Base-by-base conservation (phyloP, 768 basidiomycete genomes). In the Lactarius vividus region DNA sequence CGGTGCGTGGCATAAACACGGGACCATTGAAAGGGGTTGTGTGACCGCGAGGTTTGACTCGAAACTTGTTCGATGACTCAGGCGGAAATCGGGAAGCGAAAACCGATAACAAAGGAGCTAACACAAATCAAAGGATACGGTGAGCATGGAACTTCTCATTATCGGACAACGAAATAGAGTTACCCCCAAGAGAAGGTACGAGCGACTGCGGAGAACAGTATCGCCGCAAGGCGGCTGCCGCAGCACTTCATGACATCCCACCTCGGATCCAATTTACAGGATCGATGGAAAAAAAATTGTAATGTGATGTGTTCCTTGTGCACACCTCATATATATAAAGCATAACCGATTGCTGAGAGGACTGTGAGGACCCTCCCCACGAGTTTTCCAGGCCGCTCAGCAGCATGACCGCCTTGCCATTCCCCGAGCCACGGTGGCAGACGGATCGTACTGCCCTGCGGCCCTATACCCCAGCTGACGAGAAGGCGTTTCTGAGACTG, bases 371-470 rank as follows among this genome's bases (percentile, higher is more conserved):
- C 44, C 58, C 23, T 20, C 40, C 52, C n/a, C 49, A 39, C 49
- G 16, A 31, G 35, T 59, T 11, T 28, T 31, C 29, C 35, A 16
- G 23, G 28, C 15, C 46, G 37, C 63, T 44, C 49, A n/a, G 31
- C 40, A 11, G 23, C 35, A 67, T 39, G 31, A 49, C 31, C 54
- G 28, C 10, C 28, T 39, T 54, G 15, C 40, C 26, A 2, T 54
- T 26, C 39, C 63, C 42, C 6, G 33, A 26, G 42, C 6, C 64
- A 23, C 33, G 39, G 8, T 62, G 57, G 64, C 65, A 69, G 59
- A 69, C 68, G 3, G 20, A 28, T 44, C 68, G 68, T 46, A 63
- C 66, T 40, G 31, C 57, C 52, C 39, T 69, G 53, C 68, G 68
- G 28, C 57, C 0, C 5, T 67, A 63, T 33, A 49, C n/a, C 10